These are phyloP conservation scores for Fragilaria crotonensis DNA, from an alignment of 108 stramenopile species.

Conservation along the genomic window DNA sequence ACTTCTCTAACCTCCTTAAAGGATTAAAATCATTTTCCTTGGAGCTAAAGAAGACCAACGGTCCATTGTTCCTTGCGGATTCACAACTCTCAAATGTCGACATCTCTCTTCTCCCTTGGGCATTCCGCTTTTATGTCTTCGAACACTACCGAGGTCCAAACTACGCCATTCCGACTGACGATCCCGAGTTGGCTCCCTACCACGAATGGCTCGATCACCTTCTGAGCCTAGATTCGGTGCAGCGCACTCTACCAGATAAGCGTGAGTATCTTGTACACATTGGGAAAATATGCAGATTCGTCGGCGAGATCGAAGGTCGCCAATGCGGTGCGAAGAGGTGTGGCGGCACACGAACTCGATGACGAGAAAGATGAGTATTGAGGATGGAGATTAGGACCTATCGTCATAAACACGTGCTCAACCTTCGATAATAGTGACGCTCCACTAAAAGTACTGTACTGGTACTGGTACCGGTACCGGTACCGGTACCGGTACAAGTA, in stretches of 20 bases:
- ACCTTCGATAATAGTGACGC: too few relatives aligned
- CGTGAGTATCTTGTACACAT: constrained; percentile 75
- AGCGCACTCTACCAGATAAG: constrained; percentile 77
- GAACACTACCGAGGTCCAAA: constrained; percentile 73
- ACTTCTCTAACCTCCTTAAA: constrained; percentile 49
- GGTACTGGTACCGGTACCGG: too few relatives aligned
- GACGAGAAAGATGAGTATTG: constrained; percentile 76
- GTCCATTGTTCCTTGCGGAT: constrained; percentile 46
- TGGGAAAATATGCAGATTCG: constrained; percentile 76
- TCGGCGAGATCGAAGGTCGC: constrained; percentile 77
- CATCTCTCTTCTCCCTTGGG: constrained; percentile 71
- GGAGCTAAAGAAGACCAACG: constrained; percentile 47
- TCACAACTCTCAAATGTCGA: constrained; percentile 57
- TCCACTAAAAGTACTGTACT: too few relatives aligned
- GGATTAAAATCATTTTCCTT: constrained; percentile 56
- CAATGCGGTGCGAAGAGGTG: constrained; percentile 80
- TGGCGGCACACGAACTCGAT: constrained; percentile 75
- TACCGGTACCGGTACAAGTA: too few relatives aligned
- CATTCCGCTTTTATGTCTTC: constrained; percentile 71
- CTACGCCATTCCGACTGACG: constrained; percentile 39
- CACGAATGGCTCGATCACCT: constrained; percentile 73
- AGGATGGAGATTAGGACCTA: too few relatives aligned
- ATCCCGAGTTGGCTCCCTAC: constrained; percentile 49
- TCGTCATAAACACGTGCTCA: too few relatives aligned
- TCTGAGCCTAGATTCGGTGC: constrained; percentile 52